Conservation (phyloP, 768 basidiomycete species). For the Amanita rubescens region DNA sequence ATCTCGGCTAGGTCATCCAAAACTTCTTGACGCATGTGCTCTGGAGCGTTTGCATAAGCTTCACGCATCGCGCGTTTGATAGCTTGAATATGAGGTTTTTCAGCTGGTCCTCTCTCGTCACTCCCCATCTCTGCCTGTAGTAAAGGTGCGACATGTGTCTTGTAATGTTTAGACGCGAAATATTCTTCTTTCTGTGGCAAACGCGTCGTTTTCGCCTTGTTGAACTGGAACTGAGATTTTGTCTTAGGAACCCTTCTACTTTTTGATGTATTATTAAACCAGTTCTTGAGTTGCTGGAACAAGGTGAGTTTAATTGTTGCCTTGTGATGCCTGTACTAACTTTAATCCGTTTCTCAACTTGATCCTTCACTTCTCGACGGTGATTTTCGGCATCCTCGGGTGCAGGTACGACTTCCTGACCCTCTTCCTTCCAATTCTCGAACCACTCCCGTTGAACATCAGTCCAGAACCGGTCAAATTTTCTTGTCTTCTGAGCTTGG, state of each 20-base stretch:
- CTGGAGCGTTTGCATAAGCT: neutral
- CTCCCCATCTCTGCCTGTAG: neutral
- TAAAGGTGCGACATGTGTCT: neutral
- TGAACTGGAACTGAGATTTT: neutral
- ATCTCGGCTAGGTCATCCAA: neutral
- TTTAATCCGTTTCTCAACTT: neutral
- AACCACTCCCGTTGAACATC: neutral
- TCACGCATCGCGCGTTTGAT: neutral
- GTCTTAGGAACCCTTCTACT: neutral
- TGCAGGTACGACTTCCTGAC: neutral
- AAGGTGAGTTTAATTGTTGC: neutral
- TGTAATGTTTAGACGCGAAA: neutral
- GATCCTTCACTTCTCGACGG: neutral
- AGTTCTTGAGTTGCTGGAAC: neutral
- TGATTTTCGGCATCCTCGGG: neutral
- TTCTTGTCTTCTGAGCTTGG: neutral
- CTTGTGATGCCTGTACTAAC: neutral
- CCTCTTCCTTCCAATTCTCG: neutral
- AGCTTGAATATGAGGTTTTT: neutral
- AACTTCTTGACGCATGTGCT: neutral
- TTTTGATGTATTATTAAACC: neutral
- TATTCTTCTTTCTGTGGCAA: neutral
- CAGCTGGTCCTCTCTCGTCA: neutral
- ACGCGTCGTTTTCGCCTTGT: neutral
- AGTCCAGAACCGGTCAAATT: neutral